Base-by-base conservation (phyloP, 2,329 filamentous ascomycete species). In the Fusarium veterinarium region DNA sequence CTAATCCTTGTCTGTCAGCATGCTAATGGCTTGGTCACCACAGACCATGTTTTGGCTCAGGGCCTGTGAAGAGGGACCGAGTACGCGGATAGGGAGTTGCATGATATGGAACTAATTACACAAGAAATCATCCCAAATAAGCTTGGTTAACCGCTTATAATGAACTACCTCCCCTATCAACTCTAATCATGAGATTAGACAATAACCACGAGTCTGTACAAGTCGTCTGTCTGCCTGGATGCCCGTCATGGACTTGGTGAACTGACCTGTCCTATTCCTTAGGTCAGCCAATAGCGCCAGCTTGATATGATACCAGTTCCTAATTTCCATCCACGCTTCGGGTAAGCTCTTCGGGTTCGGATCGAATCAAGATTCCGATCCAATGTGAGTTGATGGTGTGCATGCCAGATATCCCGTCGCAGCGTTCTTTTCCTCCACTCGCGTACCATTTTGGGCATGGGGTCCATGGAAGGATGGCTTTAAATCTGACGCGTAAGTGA, bases 261-360 rank as follows among this genome's bases (percentile, higher is more conserved):
- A 31, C 41, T 51, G 41, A 16, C 48, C 41, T 62, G 16, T 30
- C 51, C 28, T 63, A 30, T 42, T 66, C 53, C 42, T 42, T 14
- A 25, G n/a, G n/a, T 45, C 25, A 45, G 30, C 72, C 69, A 75
- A 75, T 75, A 23, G 46, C 38, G 42, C 33, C 30, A 30, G 35
- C 33, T 46, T 64, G 57, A 61, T n/a, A 35, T 49, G 25, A 33
- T 44, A 44, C 42, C 38, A 5, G n/a, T 62, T 53, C 35, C 46
- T 62, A 45, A 68, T 55, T 63, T 68, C 70, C 57, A 44, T 41
- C 35, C 28, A 53, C 46, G 23, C 33, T 19, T 53, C 46, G 41
- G 25, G 57, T 74, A 57, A 74, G 52, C 57, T 53, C 25, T 25
- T 75, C 60, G 73, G 70, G 48, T 51, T 75, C 67, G 72, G 73